Base-by-base conservation (phyloP, 2,329 filamentous ascomycete species). In the Chalaropsis ovoidea region DNA sequence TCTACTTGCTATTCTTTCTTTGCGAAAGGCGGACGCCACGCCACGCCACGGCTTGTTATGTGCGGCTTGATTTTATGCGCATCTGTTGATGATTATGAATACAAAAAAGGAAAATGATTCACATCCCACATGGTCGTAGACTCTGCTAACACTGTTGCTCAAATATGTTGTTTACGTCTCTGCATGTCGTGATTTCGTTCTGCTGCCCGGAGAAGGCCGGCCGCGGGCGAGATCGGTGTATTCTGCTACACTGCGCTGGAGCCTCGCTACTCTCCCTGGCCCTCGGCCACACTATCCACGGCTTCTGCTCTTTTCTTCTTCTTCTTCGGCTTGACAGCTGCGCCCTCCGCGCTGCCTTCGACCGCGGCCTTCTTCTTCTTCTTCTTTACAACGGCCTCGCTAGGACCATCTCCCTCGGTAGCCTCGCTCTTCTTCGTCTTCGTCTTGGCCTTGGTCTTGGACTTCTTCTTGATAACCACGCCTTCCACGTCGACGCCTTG, bases 401-500 rank as follows among this genome's bases (percentile, higher is more conserved):
- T 17, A 19, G 2, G n/a, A 2, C 19, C 47, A n/a, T 39, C 41
- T 0, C 22, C 62, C 22, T 54, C 65, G 1, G 62, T 67, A 35
- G 56, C 63, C 24, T 31, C 39, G 6, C 39, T 65, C 64, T 65
- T 67, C 61, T 67, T 67, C 19, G 43, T 69, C 67, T 78, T 81
- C 17, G 47, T 56, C 45, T 67, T 67, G 22, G 45, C 63, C 71
- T 79, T 79, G 75, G 81, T 82, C 77, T 84, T 86, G 76, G 83
- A 86, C 76, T 86, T 88, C 72, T 83, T 86, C 73, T 80, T 82
- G 3, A 90, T 82, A 1, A 87, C 80, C 0, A 81, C 83, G 0
- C 85, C 86, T 71, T 88, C 87, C 2, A 77, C 79, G 60, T 84
- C 80, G 35, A 86, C 83, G n/a, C 86, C 86, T 70, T 86, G 82